Conservation (phyloP, 2,329 filamentous ascomycete genomes). For the Catunica adiposa region DNA sequence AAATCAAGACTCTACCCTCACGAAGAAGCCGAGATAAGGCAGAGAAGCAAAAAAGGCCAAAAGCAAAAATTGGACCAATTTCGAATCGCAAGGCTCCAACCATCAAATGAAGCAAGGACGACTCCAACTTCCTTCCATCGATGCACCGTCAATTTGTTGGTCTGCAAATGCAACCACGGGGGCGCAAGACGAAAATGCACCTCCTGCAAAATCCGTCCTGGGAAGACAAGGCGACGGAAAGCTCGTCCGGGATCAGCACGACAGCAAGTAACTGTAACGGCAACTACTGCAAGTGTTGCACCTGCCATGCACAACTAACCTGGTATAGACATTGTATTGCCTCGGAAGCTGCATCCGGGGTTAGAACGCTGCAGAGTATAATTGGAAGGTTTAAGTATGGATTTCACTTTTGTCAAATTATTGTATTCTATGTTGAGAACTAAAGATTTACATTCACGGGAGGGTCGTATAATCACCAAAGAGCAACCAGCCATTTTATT, state of each 20-base stretch:
- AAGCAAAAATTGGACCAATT: neutral
- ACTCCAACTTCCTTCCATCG: neutral
- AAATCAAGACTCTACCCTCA: neutral
- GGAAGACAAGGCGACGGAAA: neutral
- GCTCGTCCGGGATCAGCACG: neutral
- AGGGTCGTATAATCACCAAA: too few species aligned
- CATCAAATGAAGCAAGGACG: too few species aligned
- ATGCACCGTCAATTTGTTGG: neutral
- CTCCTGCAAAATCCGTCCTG: neutral
- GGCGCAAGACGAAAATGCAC: neutral
- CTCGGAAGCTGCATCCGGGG: neutral
- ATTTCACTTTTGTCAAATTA: too few species aligned
- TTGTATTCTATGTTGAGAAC: too few species aligned
- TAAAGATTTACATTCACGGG: too few species aligned
- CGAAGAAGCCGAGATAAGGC: too few species aligned
- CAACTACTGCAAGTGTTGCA: neutral
- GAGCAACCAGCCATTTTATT: neutral
- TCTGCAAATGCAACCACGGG: neutral
- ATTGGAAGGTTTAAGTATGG: too few species aligned
- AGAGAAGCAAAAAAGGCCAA: neutral
- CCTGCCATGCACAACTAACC: neutral
- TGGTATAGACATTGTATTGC: neutral
- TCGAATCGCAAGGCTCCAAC: neutral
- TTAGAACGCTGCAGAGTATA: neutral
- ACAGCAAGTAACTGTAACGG: neutral